Base-by-base conservation (phyloP, 2,329 filamentous ascomycete species). In the Claviceps sp. region DNA sequence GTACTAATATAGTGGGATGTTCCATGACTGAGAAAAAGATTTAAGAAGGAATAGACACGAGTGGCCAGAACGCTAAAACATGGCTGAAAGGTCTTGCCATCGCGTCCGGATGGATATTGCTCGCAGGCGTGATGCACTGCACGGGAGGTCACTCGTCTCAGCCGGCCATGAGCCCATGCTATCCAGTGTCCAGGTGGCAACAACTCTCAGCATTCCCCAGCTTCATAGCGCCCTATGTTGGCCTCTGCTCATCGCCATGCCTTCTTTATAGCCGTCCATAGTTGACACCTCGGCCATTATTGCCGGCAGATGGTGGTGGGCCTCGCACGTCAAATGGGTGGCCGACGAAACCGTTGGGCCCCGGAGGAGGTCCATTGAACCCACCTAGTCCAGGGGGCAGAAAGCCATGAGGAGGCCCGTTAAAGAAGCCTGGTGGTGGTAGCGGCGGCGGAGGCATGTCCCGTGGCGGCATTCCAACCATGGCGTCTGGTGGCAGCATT, bases 371-470 rank as follows among this genome's bases (percentile, higher is more conserved):
- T 14, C 77, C 77, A 56, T 76, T 78, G 60, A 80, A 82, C 13
- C 73, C 76, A 46, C 69, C 73, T 62, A 81, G 75, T 11, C 72
- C 75, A 2, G 75, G 75, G 14, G 73, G 78, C 5, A 81, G 69
- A 59, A 78, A 80, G 18, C 72, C 76, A 5, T 70, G 70, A 6
- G 72, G 74, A 5, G 69, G 72, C 5, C 72, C 75, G 22, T 67
- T 71, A 56, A 73, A 79, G 60, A 81, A 79, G 11, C 77, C 77
- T 1, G 79, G 80, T 5, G 80, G 80, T 26, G 78, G 80, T 26
- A 78, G 78, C 41, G 70, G 72, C 55, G 68, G 78, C 43, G 70
- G 72, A 55, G 68, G 69, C 68, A 79, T 73, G 61, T 69, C 76
- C n/a, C 78, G 73, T 9, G 72, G 74, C 16, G 73, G 74, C 55